Base-by-base conservation (phyloP, 768 basidiomycete genomes). In the Phaeotremella fagi region DNA sequence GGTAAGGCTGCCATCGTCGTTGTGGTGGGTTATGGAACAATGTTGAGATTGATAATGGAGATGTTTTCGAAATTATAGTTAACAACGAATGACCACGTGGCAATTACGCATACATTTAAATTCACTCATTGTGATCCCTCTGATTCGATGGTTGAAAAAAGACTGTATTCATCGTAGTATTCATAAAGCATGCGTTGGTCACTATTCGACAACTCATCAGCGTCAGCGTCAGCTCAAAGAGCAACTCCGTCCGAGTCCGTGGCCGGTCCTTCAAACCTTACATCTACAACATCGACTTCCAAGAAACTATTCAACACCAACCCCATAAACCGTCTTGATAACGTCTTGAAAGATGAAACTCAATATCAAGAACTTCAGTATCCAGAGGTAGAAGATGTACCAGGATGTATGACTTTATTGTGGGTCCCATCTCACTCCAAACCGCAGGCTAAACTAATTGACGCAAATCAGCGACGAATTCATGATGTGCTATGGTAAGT, bases 371-470 rank as follows among this genome's bases (percentile, higher is more conserved):
- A 57, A 9, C 36, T 49, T 31, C 68, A 70, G 50, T 72, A 90
- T 66, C 89, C 88, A 5, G 85, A 83, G 0, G 73, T 82, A 15
- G 85, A 84, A 4, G 90, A 92, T 55, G 81, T 89, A 29, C 91
- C 91, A 20, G 79, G 83, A 58, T 95, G 91, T 73, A 80, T 88
- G 75, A 82, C 77, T 45, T 77, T 88, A 18, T 66, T 75, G 73
- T 75, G 50, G 52, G 73, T 60, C 36, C 20, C 20, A 22, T 11
- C 24, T n/a, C n/a, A n/a, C n/a, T n/a, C n/a, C 42, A 46, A 33
- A 12, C 81, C n/a, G n/a, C n/a, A n/a, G n/a, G n/a, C n/a, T n/a
- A n/a, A n/a, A n/a, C n/a, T n/a, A n/a, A n/a, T n/a, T 62, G 61
- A 38, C 64, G 24, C 58, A 58, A 26, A 38, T 55, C 27, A 75